Evolutionary conservation across 2,329 filamentous ascomycete species (phyloP).

Genomic region (Emergomyces orientalis): DNA sequence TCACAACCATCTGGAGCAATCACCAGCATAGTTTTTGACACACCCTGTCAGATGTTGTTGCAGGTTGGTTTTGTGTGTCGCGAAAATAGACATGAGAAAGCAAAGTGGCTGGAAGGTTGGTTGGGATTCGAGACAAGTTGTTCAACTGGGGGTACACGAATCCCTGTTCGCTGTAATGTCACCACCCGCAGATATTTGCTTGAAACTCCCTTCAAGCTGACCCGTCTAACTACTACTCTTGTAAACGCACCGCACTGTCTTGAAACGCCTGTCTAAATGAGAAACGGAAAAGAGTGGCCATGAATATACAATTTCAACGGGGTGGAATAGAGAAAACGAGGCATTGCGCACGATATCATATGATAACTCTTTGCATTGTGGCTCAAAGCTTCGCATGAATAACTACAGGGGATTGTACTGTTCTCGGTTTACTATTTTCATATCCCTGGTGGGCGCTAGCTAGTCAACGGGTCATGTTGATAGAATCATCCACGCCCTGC

Average conservation of each 20-base stretch:
- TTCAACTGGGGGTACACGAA: background rate
- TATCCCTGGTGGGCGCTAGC: background rate
- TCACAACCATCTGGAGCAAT: background rate
- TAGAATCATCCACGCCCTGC: background rate
- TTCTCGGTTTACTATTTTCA: background rate
- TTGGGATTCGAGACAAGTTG: background rate
- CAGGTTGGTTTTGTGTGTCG: background rate
- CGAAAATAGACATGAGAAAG: background rate
- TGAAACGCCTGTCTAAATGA: background rate
- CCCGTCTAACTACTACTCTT: too few relatives aligned
- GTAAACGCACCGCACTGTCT: too few relatives aligned
- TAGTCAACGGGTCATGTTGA: background rate
- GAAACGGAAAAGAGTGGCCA: background rate
- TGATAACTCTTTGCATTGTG: background rate
- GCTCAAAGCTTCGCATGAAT: background rate
- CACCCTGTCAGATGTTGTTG: background rate
- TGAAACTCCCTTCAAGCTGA: background rate
- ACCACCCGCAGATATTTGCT: background rate
- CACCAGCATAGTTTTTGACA: background rate
- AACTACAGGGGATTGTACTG: background rate
- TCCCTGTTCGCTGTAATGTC: background rate
- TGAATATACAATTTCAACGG: background rate
- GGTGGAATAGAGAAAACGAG: background rate
- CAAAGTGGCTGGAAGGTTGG: background rate
- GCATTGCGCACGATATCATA: background rate